Evolutionary conservation across 257 asterid genomes (phyloP).

Genomic region (Salvia miltiorrhiza): DNA sequence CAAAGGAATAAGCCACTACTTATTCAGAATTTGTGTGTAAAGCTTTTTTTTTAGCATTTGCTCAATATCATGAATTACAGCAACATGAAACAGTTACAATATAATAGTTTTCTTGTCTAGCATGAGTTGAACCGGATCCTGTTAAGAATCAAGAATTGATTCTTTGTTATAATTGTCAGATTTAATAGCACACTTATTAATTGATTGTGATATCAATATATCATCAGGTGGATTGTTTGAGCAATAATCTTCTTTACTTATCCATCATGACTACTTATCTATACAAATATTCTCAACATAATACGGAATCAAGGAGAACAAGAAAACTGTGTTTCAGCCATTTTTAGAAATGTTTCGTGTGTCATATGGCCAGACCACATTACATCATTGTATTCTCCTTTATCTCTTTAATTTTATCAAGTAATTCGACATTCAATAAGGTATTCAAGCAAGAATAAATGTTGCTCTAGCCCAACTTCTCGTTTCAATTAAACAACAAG

Average conservation of each 20-base stretch:
- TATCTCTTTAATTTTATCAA: too few species aligned
- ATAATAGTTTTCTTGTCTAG: background rate
- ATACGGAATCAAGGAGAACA: background rate
- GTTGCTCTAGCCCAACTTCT: too few species aligned
- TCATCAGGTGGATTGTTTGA: background rate
- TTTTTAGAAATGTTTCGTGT: too few species aligned
- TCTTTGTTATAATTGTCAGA: too few species aligned
- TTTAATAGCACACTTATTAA: too few species aligned
- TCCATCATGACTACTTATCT: background rate
- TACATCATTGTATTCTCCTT: too few species aligned
- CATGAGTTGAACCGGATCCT: background rate
- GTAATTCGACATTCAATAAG: too few species aligned
- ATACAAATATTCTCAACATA: background rate
- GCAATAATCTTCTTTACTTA: background rate
- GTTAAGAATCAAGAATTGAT: too few species aligned
- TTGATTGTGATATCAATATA: background rate
- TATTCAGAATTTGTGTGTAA: background rate
- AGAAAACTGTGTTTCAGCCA: background rate
- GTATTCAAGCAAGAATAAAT: too few species aligned
- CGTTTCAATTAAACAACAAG: too few species aligned
- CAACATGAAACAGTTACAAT: background rate
- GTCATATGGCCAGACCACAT: too few species aligned
- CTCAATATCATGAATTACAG: conserved; percentile 4
- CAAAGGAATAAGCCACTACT: background rate
- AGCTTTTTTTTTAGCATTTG: background rate